Evolutionary conservation across 768 basidiomycete genomes (phyloP).

Genomic region (Pleurotus ostreatus): DNA sequence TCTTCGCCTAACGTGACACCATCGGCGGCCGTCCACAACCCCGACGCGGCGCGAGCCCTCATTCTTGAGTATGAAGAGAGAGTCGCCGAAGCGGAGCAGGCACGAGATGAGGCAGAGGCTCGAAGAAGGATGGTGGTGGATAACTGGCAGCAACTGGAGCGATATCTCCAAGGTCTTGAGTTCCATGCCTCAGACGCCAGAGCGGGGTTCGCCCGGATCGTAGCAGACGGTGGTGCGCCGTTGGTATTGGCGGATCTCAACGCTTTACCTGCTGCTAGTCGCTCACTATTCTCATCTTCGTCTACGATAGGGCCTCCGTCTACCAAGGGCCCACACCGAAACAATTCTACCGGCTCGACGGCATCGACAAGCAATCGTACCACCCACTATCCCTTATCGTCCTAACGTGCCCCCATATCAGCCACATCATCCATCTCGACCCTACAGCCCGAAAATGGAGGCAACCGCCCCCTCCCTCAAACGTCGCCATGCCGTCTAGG

Average conservation of each 20-base stretch:
- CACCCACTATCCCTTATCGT: conserved; percentile 25
- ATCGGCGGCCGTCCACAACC: conserved; percentile 16
- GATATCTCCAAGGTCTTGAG: conserved; percentile 43
- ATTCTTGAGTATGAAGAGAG: conserved; percentile 47
- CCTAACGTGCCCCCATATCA: not conserved
- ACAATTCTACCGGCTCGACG: conserved; percentile 15
- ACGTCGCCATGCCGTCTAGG: not conserved
- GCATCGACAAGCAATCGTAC: conserved; percentile 1
- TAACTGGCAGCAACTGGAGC: conserved; percentile 47
- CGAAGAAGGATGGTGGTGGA: conserved; percentile 40
- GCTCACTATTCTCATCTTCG: not conserved
- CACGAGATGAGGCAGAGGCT: conserved; percentile 52
- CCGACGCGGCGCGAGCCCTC: conserved; percentile 10
- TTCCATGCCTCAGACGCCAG: conserved; percentile 46
- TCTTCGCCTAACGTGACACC: conserved; percentile 17
- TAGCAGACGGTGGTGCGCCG: conserved; percentile 40
- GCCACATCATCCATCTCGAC: not conserved
- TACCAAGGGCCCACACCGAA: conserved; percentile 3
- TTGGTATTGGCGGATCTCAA: conserved; percentile 34
- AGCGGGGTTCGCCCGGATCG: conserved; percentile 38
- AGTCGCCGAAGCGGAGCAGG: conserved; percentile 43
- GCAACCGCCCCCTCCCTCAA: not conserved
- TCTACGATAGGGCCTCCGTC: conserved; percentile 11
- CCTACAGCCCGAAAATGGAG: no score
- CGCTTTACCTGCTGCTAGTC: conserved; percentile 19